Evolutionary conservation across 2,329 filamentous ascomycete species (phyloP).

Genomic region (Pestalotiopsis fici): DNA sequence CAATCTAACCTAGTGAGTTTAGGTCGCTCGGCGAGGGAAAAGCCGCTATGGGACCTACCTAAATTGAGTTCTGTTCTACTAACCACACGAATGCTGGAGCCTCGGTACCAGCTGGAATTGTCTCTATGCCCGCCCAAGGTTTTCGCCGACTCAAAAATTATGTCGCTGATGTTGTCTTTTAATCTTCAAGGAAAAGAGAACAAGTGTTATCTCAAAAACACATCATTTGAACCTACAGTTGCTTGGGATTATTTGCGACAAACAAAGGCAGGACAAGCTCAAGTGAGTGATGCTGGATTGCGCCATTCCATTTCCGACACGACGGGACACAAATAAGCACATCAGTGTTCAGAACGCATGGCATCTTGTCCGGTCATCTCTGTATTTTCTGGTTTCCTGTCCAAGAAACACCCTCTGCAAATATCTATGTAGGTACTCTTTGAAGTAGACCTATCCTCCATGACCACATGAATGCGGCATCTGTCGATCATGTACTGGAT

Average conservation of each 20-base stretch:
- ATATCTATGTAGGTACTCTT: not conserved
- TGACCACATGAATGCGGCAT: not conserved
- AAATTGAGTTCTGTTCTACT: not conserved
- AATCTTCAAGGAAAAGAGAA: not conserved
- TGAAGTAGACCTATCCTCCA: not conserved
- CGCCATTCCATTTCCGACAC: not conserved
- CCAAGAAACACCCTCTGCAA: not conserved
- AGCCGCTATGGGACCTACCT: not conserved
- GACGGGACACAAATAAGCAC: not conserved
- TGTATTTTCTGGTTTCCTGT: not conserved
- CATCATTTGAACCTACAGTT: not conserved
- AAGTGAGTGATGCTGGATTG: not conserved
- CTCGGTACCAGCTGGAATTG: not conserved
- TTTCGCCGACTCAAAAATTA: not conserved
- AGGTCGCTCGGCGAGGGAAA: too few species aligned
- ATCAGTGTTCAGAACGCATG: not conserved
- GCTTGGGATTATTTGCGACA: not conserved
- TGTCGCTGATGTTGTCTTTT: not conserved
- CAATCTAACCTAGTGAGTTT: too few species aligned
- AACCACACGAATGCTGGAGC: not conserved
- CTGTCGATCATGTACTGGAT: not conserved
- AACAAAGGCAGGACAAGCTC: not conserved
- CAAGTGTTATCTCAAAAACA: not conserved
- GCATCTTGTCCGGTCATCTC: not conserved
- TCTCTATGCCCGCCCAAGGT: not conserved